Evolutionary conservation across 2,329 filamentous ascomycete genomes (phyloP).

Genomic region (Mollisia scopiformis): DNA sequence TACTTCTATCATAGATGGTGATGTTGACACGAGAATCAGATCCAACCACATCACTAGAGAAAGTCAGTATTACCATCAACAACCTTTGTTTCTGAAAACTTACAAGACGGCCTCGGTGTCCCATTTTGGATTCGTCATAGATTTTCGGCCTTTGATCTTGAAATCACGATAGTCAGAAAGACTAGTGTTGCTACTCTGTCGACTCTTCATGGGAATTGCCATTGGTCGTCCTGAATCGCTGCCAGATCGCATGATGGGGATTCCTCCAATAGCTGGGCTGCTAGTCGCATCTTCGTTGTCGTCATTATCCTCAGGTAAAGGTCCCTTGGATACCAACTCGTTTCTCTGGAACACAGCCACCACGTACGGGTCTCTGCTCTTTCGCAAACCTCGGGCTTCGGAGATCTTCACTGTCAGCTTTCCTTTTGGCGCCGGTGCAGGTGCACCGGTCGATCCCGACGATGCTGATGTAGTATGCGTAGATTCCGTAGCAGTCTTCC

Average conservation of each 20-base stretch:
- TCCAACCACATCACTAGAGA: conserved; percentile 82
- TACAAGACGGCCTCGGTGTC: conserved; percentile 95
- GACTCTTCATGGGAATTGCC: conserved; percentile 92
- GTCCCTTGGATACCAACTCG: conserved; percentile 90
- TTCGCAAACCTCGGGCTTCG: conserved; percentile 80
- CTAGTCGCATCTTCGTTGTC: conserved; percentile 59
- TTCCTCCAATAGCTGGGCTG: conserved; percentile 57
- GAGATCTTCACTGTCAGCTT: conserved; percentile 88
- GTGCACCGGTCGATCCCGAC: conserved; percentile 49
- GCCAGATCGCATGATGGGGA: conserved; percentile 69
- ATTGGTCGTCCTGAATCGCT: conserved; percentile 85
- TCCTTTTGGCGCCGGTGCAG: conserved; percentile 76
- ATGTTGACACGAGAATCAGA: conserved; percentile 89
- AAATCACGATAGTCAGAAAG: conserved; percentile 65
- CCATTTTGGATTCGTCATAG: conserved; percentile 87
- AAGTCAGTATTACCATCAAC: too few relatives aligned
- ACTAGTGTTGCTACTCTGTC: conserved; percentile 95
- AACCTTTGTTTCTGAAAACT: conserved; percentile 44
- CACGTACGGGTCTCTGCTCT: conserved; percentile 88
- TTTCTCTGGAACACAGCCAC: conserved; percentile 97
- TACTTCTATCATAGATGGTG: conserved; percentile 85
- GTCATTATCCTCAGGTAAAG: conserved; percentile 65
- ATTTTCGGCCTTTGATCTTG: conserved; percentile 57
- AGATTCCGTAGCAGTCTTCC: conserved; percentile 27
- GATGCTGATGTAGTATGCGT: conserved; percentile 33